Evolutionary conservation across 2,329 filamentous ascomycete genomes (phyloP).

Genomic region (Aspergillus latus): DNA sequence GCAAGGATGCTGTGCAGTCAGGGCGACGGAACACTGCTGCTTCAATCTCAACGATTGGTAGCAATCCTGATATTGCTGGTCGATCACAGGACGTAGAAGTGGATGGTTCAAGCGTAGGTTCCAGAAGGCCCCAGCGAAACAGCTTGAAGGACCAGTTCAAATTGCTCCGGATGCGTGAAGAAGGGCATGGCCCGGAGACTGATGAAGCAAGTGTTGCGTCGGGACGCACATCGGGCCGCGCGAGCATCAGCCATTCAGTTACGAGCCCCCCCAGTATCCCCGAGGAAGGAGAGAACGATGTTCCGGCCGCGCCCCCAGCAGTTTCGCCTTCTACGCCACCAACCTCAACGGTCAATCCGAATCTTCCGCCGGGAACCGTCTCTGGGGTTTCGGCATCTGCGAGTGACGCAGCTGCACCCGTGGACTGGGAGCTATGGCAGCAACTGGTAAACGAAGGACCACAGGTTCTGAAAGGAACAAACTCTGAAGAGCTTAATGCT

Average conservation of each 20-base stretch:
- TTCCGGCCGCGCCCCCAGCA: constrained; percentile 27
- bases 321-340: constrained; percentile 33
- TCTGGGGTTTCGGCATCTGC: constrained; percentile 74
- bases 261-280: constrained; percentile 50
- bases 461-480: constrained; percentile 80
- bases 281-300: constrained; percentile 47
- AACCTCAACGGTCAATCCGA: constrained; percentile 65
- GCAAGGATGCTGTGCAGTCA: constrained; percentile 53
- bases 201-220: constrained; percentile 55
- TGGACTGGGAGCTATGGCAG: constrained; percentile 99
- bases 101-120: constrained; percentile 47
- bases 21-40: constrained; percentile 72
- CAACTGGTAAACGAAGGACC: constrained; percentile 92
- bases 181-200: constrained; percentile 60
- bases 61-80: constrained; percentile 76
- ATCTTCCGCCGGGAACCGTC: constrained; percentile 79
- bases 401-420: constrained; percentile 63
- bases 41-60: constrained; percentile 74
- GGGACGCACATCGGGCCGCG: constrained; percentile 47
- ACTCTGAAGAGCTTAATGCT: constrained; percentile 81
- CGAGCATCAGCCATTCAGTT: constrained; percentile 43
- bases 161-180: constrained; percentile 70
- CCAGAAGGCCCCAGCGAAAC: constrained; percentile 54
- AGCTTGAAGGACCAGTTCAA: constrained; percentile 80
- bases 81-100: constrained; percentile 66